Evolutionary conservation across 345 rosid species (phyloP).

Genomic region (Murraya paniculata): DNA sequence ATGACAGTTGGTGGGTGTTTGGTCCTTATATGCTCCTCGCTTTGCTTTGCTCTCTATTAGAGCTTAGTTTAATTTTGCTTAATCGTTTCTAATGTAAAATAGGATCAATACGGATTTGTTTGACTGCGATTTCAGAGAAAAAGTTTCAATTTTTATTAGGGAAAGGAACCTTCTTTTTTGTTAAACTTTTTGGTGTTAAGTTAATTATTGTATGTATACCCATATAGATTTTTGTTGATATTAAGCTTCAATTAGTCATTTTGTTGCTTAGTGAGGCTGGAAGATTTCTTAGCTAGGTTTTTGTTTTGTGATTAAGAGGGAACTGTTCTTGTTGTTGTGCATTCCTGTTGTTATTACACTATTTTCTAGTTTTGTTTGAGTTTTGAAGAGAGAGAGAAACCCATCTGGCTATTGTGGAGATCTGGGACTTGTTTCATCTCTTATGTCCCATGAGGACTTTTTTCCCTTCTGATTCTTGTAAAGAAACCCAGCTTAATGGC

Average conservation of each 20-base stretch:
- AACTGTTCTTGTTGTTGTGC: conserved; percentile 8
- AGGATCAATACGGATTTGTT: conserved; percentile 11
- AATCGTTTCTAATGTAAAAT: not conserved
- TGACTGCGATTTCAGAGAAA: conserved; percentile 17
- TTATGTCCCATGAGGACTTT: conserved; percentile 92
- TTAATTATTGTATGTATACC: conserved; percentile 1
- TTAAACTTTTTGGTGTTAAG: not conserved
- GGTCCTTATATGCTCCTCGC: conserved; percentile 13
- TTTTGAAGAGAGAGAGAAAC: conserved; percentile 30
- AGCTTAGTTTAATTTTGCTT: not conserved
- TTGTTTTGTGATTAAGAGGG: conserved; percentile 29
- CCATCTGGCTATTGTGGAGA: conserved; percentile 80
- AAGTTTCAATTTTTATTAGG: conserved; percentile 16
- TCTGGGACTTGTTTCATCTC: conserved; percentile 86
- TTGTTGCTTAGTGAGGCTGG: conserved; percentile 34
- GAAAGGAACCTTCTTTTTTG: conserved; percentile 21
- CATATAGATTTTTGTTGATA: conserved; percentile 11
- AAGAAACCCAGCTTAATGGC: conserved; percentile 75
- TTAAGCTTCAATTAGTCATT: conserved; percentile 25
- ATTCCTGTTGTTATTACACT: not conserved
- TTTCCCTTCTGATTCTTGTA: conserved; percentile 78
- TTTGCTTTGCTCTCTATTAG: not conserved
- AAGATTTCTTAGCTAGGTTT: conserved; percentile 22
- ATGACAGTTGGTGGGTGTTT: conserved; percentile 24
- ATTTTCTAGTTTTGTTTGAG: conserved; percentile 13